Conservation (phyloP, 495 filamentous ascomycete genomes). For the Neurospora pannonica region DNA sequence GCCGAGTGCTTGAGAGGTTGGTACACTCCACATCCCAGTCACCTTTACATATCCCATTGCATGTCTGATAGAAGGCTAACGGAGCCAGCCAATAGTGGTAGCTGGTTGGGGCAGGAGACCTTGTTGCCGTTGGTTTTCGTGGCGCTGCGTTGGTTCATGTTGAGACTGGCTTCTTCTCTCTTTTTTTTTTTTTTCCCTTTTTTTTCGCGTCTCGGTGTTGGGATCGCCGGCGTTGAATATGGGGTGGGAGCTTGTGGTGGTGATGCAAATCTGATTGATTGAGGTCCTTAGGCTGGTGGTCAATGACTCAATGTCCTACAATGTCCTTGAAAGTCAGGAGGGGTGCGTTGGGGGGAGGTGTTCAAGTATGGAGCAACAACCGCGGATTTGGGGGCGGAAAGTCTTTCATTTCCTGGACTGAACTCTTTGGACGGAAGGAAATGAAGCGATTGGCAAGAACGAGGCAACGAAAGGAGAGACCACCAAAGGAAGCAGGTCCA, state of each 20-base stretch:
- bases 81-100: neutral
- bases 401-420: neutral
- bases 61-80: neutral
- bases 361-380: neutral
- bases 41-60: neutral
- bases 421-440: neutral
- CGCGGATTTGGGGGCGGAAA: neutral
- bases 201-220: neutral
- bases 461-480: neutral
- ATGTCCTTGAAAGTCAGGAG: neutral
- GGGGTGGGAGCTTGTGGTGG: neutral
- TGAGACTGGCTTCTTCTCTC: neutral
- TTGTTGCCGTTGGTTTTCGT: neutral
- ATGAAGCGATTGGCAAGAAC: neutral
- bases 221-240: neutral
- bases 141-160: neutral
- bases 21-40: neutral
- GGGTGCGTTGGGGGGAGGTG: neutral
- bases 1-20: neutral
- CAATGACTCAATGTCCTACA: neutral
- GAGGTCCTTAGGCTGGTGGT: neutral
- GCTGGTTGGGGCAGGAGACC: neutral
- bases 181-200: neutral
- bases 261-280: neutral
- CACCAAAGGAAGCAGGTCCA: neutral